These are phyloP conservation scores for Pythium chondricola DNA, from an alignment of 352 stramenopile genomes.

Conservation along the genomic window DNA sequence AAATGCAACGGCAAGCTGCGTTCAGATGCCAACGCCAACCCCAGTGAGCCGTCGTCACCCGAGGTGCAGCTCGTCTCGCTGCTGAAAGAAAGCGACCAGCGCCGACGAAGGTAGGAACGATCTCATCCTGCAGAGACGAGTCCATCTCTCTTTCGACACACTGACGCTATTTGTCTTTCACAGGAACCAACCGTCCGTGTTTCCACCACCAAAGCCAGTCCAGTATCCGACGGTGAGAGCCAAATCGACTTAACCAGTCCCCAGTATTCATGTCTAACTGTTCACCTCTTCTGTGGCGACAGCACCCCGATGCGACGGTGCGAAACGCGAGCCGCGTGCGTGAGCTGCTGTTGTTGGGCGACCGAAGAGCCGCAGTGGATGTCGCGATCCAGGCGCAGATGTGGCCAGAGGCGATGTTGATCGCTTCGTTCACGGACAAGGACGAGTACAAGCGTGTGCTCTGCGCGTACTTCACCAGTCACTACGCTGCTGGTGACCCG, in stretches of 20 bases:
- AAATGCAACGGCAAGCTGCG: conserved; percentile 78
- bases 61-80: conserved; percentile 63
- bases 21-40: conserved; percentile 36
- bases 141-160: too few relatives aligned
- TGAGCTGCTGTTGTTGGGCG: conserved; percentile 65
- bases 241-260: neutral
- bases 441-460: conserved; percentile 83
- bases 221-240: conserved; percentile 23
- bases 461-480: conserved; percentile 65
- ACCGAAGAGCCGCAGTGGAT: conserved; percentile 71
- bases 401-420: conserved; percentile 85
- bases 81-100: conserved; percentile 61
- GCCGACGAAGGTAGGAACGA: conserved; percentile 35
- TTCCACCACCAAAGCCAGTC: conserved; percentile 36
- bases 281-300: conserved; percentile 1
- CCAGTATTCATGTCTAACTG: too few relatives aligned
- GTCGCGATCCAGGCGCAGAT: conserved; percentile 75
- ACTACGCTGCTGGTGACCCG: conserved; percentile 72
- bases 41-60: conserved; percentile 50
- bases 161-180: conserved; percentile 1
- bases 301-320: conserved; percentile 47
- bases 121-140: too few relatives aligned
- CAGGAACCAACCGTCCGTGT: conserved; percentile 33
- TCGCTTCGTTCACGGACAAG: conserved; percentile 80
- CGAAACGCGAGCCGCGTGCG: conserved; percentile 55